Conservation (phyloP, 805 yeast genomes). For the Pichia cabralensis region DNA sequence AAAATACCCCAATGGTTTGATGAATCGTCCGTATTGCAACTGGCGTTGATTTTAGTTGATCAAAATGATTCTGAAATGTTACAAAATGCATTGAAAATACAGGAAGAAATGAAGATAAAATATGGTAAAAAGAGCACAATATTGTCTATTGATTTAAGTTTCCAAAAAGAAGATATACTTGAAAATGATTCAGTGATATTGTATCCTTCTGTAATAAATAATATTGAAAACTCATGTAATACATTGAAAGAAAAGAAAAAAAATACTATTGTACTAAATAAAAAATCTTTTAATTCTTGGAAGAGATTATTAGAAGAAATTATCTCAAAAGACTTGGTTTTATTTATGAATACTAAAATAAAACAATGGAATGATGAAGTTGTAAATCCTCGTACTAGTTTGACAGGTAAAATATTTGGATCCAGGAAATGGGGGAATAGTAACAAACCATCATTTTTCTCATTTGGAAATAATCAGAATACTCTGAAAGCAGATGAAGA, state of each 20-base stretch:
- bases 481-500: conserved; percentile 2
- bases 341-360: conserved; percentile 81
- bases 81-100: conserved; percentile 26
- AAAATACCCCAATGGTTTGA: conserved; percentile 55
- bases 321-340: conserved; percentile 44
- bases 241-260: no score
- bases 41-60: conserved; percentile 43
- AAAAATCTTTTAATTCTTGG: conserved; percentile 20
- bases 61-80: conserved; percentile 34
- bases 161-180: not conserved
- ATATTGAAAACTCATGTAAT: no score
- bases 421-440: conserved; percentile 44
- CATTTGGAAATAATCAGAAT: conserved; percentile 16
- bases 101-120: conserved; percentile 21
- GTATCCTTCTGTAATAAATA: conserved; percentile 24
- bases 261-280: no score
- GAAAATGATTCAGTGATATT: conserved; percentile 7
- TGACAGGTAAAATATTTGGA: conserved; percentile 58
- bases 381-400: conserved; percentile 64
- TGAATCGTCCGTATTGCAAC: conserved; percentile 47
- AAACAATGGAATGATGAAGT: conserved; percentile 78
- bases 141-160: conserved; percentile 4
- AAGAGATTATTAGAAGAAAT: conserved; percentile 35
- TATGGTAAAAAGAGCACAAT: conserved; percentile 5
- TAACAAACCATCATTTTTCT: conserved; percentile 25